These are phyloP conservation scores for Penicillium riverlandense DNA, from an alignment of 495 filamentous ascomycete species.

Conservation along the genomic window DNA sequence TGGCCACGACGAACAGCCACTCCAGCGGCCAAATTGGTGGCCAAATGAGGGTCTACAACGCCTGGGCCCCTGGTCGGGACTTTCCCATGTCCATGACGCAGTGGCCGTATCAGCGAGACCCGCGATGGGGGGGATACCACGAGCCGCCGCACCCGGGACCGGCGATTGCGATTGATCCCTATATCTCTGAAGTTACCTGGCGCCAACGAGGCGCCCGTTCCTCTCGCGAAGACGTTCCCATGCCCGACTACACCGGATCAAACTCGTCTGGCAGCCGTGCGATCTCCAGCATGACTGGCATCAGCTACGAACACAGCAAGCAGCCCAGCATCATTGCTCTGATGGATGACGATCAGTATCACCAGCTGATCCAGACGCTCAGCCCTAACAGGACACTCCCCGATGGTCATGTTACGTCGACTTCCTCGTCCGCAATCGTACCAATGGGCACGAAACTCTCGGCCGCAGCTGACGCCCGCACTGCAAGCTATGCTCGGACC, in stretches of 20 bases:
- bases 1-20: conserved; percentile 6
- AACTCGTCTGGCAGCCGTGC: conserved; percentile 35
- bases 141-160: conserved; percentile 16
- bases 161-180: conserved; percentile 23
- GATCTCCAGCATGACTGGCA: conserved; percentile 36
- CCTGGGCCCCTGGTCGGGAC: conserved; percentile 17
- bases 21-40: conserved; percentile 3
- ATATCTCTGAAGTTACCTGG: conserved; percentile 22
- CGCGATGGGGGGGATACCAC: conserved; percentile 5
- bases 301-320: conserved; percentile 39
- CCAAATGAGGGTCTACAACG: conserved; percentile 8
- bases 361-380: conserved; percentile 32
- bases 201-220: conserved; percentile 33
- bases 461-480: conserved; percentile 26
- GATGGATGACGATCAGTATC: conserved; percentile 31
- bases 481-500: conserved; percentile 19
- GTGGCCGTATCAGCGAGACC: conserved; percentile 1
- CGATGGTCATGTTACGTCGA: conserved; percentile 32
- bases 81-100: conserved; percentile 15
- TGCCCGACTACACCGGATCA: conserved; percentile 42
- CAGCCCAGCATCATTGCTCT: conserved; percentile 30
- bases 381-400: conserved; percentile 33
- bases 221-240: conserved; percentile 42
- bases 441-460: conserved; percentile 19
- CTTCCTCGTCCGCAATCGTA: conserved; percentile 27